Base-by-base conservation (phyloP, 2,329 filamentous ascomycete species). In the Aspergillus fructus region DNA sequence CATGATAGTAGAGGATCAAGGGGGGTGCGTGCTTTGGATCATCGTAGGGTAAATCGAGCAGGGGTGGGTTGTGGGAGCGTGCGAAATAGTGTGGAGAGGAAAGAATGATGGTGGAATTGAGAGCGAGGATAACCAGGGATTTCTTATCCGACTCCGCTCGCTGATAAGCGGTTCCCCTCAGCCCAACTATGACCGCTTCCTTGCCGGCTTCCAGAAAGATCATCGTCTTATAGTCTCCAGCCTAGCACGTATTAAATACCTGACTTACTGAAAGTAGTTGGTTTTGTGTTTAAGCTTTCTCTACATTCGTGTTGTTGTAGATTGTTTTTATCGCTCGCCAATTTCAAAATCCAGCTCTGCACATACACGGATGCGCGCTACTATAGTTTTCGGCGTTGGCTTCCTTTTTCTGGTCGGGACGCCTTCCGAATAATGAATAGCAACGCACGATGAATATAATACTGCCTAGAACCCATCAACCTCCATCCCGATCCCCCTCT, bases 401-500 rank as follows among this genome's bases (percentile, higher is more conserved):
- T 30, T 30, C 27, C 27, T 30, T 9, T 30, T 30, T 30, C 9
- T 30, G 7, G 9, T 30, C 9, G 27, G 27, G 9, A 30, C 27
- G 9, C 9, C 27, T 30, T 30, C 9, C 27, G 27, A 30, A 12
- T 30, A 30, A 30, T 4, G 1, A 9, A 30, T 9, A 30, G 4
- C 27, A 11, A 30, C 9, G 27, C 27, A 30, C 27, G 27, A 9
- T 30, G 8, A 11, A 30, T 3, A 30, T 30, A 11, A 30, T 30
- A 4, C 8, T 30, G 8, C 9, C 27, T 65, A 77, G 53, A 77
- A 78, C 5, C 71, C 74, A 55, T 73, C 68, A 45, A 78, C 67
- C 49, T 66, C 60, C 43, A 72, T 68, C 1, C 75, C 75, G 45
- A 75, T 41, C 2, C 65, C 67, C 54, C 61, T 59, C 34, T 70